phyloP scores from a whole-genome alignment of 2,329 filamentous ascomycete species.

The Diaporthe sp. region DNA sequence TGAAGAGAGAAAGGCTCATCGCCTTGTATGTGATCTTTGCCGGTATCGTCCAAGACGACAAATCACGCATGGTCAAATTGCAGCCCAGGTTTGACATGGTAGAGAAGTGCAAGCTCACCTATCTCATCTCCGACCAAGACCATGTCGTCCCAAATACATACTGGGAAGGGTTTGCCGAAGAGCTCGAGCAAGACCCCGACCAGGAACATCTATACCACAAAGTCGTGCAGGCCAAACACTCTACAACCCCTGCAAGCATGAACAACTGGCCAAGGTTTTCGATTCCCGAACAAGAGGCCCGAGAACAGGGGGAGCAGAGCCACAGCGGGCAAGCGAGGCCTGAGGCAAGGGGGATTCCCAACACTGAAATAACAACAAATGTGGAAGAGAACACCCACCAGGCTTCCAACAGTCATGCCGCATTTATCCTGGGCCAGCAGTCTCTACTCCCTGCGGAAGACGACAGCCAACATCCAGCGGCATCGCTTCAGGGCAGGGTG shows the following conservation, averaged over 20 bases:
- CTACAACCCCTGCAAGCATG: not conserved
- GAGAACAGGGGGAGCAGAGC: no score
- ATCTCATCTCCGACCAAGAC: not conserved
- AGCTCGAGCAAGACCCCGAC: conserved; percentile 26
- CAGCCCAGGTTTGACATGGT: not conserved
- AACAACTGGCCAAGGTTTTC: not conserved
- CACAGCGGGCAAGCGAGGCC: no score
- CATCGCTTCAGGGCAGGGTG: no score
- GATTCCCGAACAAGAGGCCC: not conserved
- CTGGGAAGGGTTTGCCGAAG: conserved; percentile 26
- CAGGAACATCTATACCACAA: not conserved
- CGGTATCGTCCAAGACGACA: not conserved
- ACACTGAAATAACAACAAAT: no score
- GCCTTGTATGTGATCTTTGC: not conserved
- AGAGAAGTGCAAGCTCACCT: not conserved
- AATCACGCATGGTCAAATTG: not conserved
- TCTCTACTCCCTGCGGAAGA: no score
- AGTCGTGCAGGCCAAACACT: not conserved
- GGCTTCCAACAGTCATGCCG: no score
- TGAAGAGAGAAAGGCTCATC: not conserved
- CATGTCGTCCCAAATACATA: not conserved
- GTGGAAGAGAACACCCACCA: no score
- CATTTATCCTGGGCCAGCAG: no score
- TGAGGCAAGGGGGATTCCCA: no score
- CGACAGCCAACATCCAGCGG: no score